Base-by-base conservation (phyloP, 768 basidiomycete genomes). In the Clitopilus passeckerianus region DNA sequence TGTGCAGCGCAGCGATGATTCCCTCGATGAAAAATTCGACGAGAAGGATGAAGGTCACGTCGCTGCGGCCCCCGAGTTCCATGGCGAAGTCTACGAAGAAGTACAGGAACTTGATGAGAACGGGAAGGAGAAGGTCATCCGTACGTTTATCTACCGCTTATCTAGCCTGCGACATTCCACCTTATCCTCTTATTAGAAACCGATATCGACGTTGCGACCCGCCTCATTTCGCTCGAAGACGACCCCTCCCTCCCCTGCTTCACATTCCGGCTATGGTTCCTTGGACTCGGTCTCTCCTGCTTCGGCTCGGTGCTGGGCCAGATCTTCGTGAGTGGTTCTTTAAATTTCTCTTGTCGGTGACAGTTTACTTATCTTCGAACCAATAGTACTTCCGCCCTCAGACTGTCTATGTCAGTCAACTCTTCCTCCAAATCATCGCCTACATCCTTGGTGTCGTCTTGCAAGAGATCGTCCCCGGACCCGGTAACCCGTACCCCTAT, bases 261-360 rank as follows among this genome's bases (percentile, higher is more conserved):
- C 61, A 85, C 84, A 0, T 83, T 86, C 70, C 72, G 84, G 12
- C 78, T 83, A 65, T 79, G 80, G 75, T 77, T 85, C 68, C 73
- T 85, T 1, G 80, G 80, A 34, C 64, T 84, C 16, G 84, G 83
- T 8, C 73, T 85, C 15, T 77, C 82, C 7, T 80, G 81, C 60
- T 86, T 86, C 65, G 83, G 82, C 59, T 75, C 73, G 41, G 83
- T 84, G 5, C 68, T 80, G 6, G 72, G 78, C 1, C 80, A 81
- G 64, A 77, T 79, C 30, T 55, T 34, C 54, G 30, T 55, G 33
- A 33, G 35, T 52, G 79, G 79, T 18, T 18, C 46, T 4, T 10
- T 10, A 2, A 15, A 12, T 9, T 14, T 41, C 37, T 9, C 37
- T 5, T 4, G 10, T 41, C 3, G 10, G 5, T 14, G 12, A 12